These are phyloP conservation scores for Cordyceps farinosa DNA, from an alignment of 2,329 filamentous ascomycete species.

Conservation along the genomic window DNA sequence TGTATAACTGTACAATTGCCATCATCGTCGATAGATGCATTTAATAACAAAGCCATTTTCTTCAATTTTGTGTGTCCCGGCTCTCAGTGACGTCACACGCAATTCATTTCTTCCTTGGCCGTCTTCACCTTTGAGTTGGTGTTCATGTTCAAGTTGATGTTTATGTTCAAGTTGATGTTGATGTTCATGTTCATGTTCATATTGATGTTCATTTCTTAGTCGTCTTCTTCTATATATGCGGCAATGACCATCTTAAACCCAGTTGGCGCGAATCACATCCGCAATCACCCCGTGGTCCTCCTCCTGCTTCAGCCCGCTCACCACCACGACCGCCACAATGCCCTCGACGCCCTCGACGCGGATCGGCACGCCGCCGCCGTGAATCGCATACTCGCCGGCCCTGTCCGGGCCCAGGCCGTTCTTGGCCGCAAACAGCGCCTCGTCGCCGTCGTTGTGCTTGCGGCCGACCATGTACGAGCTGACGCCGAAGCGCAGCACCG, in stretches of 20 bases:
- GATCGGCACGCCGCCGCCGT: slow-evolving; percentile 73
- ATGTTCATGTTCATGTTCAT: too few species aligned
- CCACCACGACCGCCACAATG: slow-evolving; percentile 69
- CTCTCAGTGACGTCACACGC: too few species aligned
- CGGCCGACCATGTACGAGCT: slow-evolving; percentile 69
- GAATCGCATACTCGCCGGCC: slow-evolving; percentile 66
- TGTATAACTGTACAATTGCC: slow-evolving; percentile 3
- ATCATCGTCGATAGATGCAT: slow-evolving; percentile 5
- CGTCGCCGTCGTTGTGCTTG: slow-evolving; percentile 59
- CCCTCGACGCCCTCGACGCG: slow-evolving; percentile 71
- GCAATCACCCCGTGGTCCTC: slow-evolving; percentile 75
- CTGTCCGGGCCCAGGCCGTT: slow-evolving; percentile 57
- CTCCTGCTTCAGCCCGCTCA: slow-evolving; percentile 72
- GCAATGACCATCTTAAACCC: background rate
- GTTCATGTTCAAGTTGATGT: too few species aligned
- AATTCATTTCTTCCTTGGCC: too few species aligned
- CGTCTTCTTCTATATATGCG: too few species aligned
- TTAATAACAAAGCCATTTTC: slow-evolving; percentile 5
- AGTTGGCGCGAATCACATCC: slow-evolving; percentile 59
- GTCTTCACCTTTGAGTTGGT: too few species aligned
- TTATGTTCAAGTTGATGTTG: too few species aligned
- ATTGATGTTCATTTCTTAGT: too few species aligned
- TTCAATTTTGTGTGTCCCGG: background rate
- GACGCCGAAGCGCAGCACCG: slow-evolving; percentile 66
- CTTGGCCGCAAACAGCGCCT: slow-evolving; percentile 61